A percentile compares a stretch with the other conserved stretches of the same genome.
phyloP scores from a whole-genome alignment of 768 basidiomycete genomes.

The Galerina marginata region DNA sequence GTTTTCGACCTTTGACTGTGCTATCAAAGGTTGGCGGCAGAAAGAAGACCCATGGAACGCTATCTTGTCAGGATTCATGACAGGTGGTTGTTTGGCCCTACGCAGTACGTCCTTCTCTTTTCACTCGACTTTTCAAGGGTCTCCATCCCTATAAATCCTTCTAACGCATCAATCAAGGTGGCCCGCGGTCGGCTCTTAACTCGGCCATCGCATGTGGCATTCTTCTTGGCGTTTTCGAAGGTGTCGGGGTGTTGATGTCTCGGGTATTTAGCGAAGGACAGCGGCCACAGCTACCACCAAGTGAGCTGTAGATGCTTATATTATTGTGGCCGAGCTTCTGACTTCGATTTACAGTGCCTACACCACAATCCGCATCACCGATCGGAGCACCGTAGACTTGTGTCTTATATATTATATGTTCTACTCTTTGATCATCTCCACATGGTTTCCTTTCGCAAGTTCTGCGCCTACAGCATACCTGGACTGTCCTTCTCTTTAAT shows the following conservation, averaged over 20 bases:
- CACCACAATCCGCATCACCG: conserved; percentile 51
- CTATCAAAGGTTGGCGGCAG: conserved; percentile 94
- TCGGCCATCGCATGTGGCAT: conserved; percentile 98
- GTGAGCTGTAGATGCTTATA: conserved; percentile 50
- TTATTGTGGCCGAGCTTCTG: background rate
- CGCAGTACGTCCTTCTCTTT: conserved; percentile 71
- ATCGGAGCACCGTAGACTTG: conserved; percentile 56
- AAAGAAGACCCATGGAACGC: conserved; percentile 99
- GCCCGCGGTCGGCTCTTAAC: conserved; percentile 87
- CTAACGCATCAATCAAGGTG: conserved; percentile 57
- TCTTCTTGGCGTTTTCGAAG: conserved; percentile 91
- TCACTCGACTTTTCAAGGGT: background rate
- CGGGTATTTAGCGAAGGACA: conserved; percentile 87
- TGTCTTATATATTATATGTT: conserved; percentile 34
- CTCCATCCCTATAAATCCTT: background rate
- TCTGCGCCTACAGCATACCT: background rate
- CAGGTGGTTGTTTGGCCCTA: conserved; percentile 93
- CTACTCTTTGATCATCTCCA: conserved; percentile 21
- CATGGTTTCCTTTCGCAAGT: conserved; percentile 6
- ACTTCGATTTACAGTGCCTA: conserved; percentile 14
- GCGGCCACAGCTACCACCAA: conserved; percentile 78
- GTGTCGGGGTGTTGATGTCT: conserved; percentile 91
- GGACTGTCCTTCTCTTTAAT: conserved; percentile 4
- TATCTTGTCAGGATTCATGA: conserved; percentile 97
- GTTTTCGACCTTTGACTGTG: conserved; percentile 99